Percentiles rank a stretch among this genome's conserved stretches.
Evolutionary conservation across 75 land plant genomes (phyloP).

Genomic region (Cryptomeria japonica): DNA sequence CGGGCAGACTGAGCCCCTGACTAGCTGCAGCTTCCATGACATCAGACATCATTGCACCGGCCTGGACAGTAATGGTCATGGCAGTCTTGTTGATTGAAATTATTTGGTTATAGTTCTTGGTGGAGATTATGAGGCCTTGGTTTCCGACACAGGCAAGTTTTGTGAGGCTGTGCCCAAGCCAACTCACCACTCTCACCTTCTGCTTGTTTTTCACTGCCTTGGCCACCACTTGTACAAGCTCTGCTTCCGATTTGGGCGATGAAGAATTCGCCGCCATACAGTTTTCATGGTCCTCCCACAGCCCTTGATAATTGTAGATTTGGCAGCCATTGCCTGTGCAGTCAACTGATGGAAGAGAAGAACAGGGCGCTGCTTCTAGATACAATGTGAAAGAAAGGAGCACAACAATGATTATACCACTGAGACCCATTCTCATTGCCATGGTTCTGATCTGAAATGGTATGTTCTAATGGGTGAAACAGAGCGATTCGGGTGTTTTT

Average conservation of each 20-base stretch:
- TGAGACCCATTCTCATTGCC: background rate
- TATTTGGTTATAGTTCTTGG: background rate
- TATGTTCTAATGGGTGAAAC: no score
- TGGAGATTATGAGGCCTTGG: background rate
- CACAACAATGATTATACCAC: background rate
- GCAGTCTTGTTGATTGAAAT: background rate
- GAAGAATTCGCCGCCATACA: background rate
- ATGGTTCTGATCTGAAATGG: background rate
- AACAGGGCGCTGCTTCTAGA: background rate
- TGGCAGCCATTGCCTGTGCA: background rate
- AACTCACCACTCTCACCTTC: background rate
- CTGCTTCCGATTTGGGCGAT: background rate
- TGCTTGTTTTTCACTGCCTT: background rate
- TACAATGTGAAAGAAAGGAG: background rate
- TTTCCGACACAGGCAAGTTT: background rate
- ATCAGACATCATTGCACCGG: slow-evolving; percentile 15
- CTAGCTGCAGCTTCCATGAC: slow-evolving; percentile 14
- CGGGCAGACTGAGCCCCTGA: slow-evolving; percentile 19
- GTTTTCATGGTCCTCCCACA: background rate
- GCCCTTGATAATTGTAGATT: background rate
- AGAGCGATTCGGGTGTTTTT: no score
- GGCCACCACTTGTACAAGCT: background rate
- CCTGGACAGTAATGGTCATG: slow-evolving; percentile 7
- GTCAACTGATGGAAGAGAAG: background rate
- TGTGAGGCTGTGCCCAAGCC: background rate